phyloP scores from a whole-genome alignment of 805 yeast species.

The Jamesozyma jinghongensis region DNA sequence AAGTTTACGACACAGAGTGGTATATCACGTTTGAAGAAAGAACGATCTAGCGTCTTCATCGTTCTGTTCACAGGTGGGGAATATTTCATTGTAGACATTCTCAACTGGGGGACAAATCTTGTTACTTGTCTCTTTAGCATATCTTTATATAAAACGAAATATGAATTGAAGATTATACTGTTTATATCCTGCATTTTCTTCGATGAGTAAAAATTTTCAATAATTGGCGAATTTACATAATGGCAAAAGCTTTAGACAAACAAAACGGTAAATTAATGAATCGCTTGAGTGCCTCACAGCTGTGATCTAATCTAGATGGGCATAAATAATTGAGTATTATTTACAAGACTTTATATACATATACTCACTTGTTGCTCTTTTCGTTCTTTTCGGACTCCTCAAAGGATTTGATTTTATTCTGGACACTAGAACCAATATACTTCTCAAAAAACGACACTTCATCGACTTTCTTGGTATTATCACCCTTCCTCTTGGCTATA shows the following conservation, averaged over 20 bases:
- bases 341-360: not conserved
- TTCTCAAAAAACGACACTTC: conserved; percentile 45
- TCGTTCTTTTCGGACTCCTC: conserved; percentile 1
- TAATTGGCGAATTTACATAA: too few species aligned
- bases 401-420: conserved; percentile 15
- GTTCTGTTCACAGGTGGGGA: conserved; percentile 61
- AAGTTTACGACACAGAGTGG: conserved; percentile 60
- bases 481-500: conserved; percentile 67
- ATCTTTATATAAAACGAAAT: too few species aligned
- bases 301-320: too few species aligned
- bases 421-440: conserved; percentile 35
- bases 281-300: too few species aligned
- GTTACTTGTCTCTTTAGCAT: too few species aligned
- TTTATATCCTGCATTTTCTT: too few species aligned
- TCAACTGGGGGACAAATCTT: not conserved
- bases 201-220: too few species aligned
- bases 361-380: not conserved
- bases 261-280: too few species aligned
- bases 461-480: conserved; percentile 34
- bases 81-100: conserved; percentile 12
- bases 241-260: too few species aligned
- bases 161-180: too few species aligned
- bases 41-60: conserved; percentile 58
- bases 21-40: conserved; percentile 49
- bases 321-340: too few species aligned